Base-by-base conservation (phyloP, 2,329 filamentous ascomycete species). In the Clonostachys chloroleuca region DNA sequence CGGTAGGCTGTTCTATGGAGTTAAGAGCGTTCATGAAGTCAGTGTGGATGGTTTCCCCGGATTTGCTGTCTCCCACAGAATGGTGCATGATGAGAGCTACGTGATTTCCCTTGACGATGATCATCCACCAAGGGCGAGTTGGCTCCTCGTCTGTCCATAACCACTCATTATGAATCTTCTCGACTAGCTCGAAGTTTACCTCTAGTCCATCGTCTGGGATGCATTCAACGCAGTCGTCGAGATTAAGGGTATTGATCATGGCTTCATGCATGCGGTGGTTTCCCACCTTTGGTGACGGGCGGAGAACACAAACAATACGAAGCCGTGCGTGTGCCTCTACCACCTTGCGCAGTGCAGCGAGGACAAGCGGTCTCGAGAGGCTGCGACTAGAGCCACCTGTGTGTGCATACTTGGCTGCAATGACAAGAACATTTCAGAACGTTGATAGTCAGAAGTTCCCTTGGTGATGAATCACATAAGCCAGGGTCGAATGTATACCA, bases 361-460 rank as follows among this genome's bases (percentile, higher is more conserved):
- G 37, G 12, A 58, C 47, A 0, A 45, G 45, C 1, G 33, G 16
- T 10, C 40, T 40, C 3, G 45, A 35, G 1, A 50, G 42, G 34
- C n/a, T 35, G 13, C 42, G 14, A 5, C 33, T 35, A 14, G n/a
- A 8, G n/a, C 12, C 41, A 18, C 8, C 20, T 33, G 9, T 24
- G 12, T 7, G 12, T 20, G 34, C 47, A n/a, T 58, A 58, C 6
- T 48, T 44, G 16, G 54, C 56, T 9, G 55, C 50, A 2, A 57
- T 51, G 33, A 55, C 33, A 8, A 58, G 18, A 24, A 24, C 20
- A 24, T 24, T 24, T 24, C 20, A 24, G 20, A 24, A 24, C 20
- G 20, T 24, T 24, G 20, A 24, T 24, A 24, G 20, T 24, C 5
- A 24, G 20, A 24, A 24, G 20, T 6, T 24, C 20, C 20, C 20